A percentile compares a stretch with the other conserved stretches of the same genome.
Conservation (phyloP, 2,329 filamentous ascomycete genomes). For the Colletotrichum godetiae region DNA sequence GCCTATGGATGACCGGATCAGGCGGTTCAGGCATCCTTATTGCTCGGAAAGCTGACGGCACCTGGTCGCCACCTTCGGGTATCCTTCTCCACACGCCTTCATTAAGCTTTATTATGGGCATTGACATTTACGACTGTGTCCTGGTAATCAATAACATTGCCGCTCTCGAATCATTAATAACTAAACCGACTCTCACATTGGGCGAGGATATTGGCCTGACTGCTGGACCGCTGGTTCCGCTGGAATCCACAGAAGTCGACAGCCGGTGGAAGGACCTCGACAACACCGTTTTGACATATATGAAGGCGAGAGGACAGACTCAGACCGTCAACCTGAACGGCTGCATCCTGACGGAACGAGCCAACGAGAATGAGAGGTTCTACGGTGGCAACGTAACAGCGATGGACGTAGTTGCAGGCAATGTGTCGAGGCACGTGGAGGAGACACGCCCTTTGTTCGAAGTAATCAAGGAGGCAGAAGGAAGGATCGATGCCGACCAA, state of each 20-base stretch:
- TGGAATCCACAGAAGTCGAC: slow-evolving; percentile 64
- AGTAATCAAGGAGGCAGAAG: slow-evolving; percentile 89
- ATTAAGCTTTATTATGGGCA: slow-evolving; percentile 88
- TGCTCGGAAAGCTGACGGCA: slow-evolving; percentile 84
- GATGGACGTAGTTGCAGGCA: slow-evolving; percentile 68
- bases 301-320: slow-evolving; percentile 68
- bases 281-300: slow-evolving; percentile 67
- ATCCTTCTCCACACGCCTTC: slow-evolving; percentile 91
- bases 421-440: slow-evolving; percentile 64
- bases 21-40: slow-evolving; percentile 91
- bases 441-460: slow-evolving; percentile 75
- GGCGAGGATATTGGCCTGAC: slow-evolving; percentile 84
- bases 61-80: slow-evolving; percentile 91
- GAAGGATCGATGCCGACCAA: slow-evolving; percentile 79
- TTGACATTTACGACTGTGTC: slow-evolving; percentile 96
- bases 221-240: slow-evolving; percentile 76
- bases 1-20: slow-evolving; percentile 90
- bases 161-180: slow-evolving; percentile 82
- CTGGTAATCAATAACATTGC: slow-evolving; percentile 90
- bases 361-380: slow-evolving; percentile 70
- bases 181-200: slow-evolving; percentile 80
- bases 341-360: slow-evolving; percentile 66
- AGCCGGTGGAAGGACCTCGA: slow-evolving; percentile 63
- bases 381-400: slow-evolving; percentile 63
- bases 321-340: slow-evolving; percentile 66